Evolutionary conservation across 1,284 basidiomycete species (phyloP), one percentile per base, ranked within the genome.

Genomic region (Sporisorium graminicola): DNA sequence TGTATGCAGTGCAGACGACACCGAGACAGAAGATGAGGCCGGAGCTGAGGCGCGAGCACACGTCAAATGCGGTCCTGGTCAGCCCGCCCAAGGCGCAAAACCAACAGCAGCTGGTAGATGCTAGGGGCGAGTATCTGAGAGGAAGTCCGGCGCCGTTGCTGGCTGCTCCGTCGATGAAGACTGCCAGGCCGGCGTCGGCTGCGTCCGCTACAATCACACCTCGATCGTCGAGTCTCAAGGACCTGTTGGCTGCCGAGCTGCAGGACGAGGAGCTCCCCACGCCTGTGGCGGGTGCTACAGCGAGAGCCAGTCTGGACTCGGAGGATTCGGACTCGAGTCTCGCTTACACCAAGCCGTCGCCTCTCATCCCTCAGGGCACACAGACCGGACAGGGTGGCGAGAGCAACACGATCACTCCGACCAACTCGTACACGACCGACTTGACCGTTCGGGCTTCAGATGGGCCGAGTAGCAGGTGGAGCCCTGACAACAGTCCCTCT

Each of bases 321-420:
- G 69, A 65, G 12, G 14, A 29, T 2, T 69, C 72, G 3, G 59
- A 66, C 9, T 75, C 72, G 13, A 66, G 67, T 20, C 52, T 75
- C 22, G 72, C 72, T 0, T 75, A 75, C 26, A 75, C 72, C 52
- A 75, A 75, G 37, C 72, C 72, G 12, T 74, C 62, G 20, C 65
- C 71, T 22, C 46, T 70, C 6, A 33, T 62, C 10, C 40, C 37
- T 5, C 63, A 65, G 29, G 29, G 29, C 29, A 5, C 29, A 10
- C 29, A 31, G 27, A 35, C 29, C 0, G 12, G 16, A 10, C 29
- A 31, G 27, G 43, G 35, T 0, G 12, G 16, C 3, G n/a, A 49
- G 1, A 29, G 18, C 54, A 63, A 58, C 53, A 75, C 26, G 10
- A 5, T 75, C 47, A 75, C 72, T 0, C 72, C 72, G 3, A 75